Base-by-base conservation (phyloP, 768 basidiomycete genomes). In the Naganishia antarctica region DNA sequence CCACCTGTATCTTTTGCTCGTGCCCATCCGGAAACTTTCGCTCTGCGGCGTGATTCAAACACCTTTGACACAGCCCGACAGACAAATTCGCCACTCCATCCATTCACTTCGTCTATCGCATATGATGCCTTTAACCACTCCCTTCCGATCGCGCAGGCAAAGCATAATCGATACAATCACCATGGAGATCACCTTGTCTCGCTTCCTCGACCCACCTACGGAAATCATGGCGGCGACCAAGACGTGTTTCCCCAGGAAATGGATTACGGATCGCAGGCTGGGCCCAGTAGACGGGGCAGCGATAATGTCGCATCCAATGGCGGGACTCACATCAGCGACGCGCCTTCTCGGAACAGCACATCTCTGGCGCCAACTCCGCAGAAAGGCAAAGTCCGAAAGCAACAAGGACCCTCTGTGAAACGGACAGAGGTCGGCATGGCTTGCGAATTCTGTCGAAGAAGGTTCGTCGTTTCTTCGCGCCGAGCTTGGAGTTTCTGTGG, bases 371-470 rank as follows among this genome's bases (percentile, higher is more conserved):
- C 31, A 23, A 61, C 43, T 21, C 28, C 45, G 29, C 12, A 46
- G 23, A 45, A 32, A 32, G 44, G 18, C 16, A 34, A 45, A 18
- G 26, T 31, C 7, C 13, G 44, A 37, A 62, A 41, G 43, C 37
- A 57, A 26, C 53, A 57, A 26, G 53, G 53, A 15, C 53, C 53
- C 3, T 63, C 62, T 21, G 62, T 63, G 13, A 63, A 63, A 40
- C 43, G 40, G 50, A 63, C 62, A 3, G 51, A 51, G 31, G 51
- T 53, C 28, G 62, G 62, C 21, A 63, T 63, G 62, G 62, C 62
- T 3, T 63, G 62, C 21, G 12, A 43, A 26, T 51, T 57, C 13
- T 63, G 62, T 28, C 62, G 62, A 26, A 41, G 51, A 23, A 51
- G 62, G 62, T 51, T 11, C 43, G 49, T 60, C 23, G 4, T 21